These are phyloP conservation scores for Dryadomyces quercivorus DNA, from an alignment of 2,329 filamentous ascomycete genomes.

Conservation along the genomic window DNA sequence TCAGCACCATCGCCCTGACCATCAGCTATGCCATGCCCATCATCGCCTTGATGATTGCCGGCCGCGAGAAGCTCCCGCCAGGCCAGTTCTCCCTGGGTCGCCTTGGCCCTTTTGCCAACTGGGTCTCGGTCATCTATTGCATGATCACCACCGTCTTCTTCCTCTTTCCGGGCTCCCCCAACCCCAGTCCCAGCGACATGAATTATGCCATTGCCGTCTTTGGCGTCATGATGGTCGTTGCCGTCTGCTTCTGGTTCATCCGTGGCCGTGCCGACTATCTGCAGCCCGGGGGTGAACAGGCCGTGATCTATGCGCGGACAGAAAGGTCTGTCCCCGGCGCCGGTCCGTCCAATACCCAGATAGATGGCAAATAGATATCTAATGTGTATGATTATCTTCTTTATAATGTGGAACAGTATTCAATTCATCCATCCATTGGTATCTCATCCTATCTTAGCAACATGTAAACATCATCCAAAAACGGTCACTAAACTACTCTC, in stretches of 20 bases:
- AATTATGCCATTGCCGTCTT: constrained; percentile 12
- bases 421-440: too few relatives aligned
- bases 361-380: too few relatives aligned
- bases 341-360: too few relatives aligned
- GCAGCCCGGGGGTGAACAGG: not conserved
- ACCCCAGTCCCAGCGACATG: constrained; percentile 9
- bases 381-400: too few relatives aligned
- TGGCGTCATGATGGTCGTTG: constrained; percentile 10
- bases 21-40: constrained; percentile 4
- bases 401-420: too few relatives aligned
- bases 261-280: constrained; percentile 8
- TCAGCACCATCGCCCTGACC: constrained; percentile 1
- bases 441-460: too few relatives aligned
- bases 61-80: not conserved
- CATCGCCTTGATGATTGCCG: not conserved
- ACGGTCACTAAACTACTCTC: not conserved
- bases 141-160: constrained; percentile 11
- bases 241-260: constrained; percentile 11
- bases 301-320: not conserved
- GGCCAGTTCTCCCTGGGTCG: constrained; percentile 25
- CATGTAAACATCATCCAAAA: not conserved
- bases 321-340: not conserved
- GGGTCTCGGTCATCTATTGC: constrained; percentile 9
- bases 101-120: constrained; percentile 7
- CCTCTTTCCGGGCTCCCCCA: constrained; percentile 9